phyloP scores from a whole-genome alignment of 768 basidiomycete species.

The Crucibulum laeve region DNA sequence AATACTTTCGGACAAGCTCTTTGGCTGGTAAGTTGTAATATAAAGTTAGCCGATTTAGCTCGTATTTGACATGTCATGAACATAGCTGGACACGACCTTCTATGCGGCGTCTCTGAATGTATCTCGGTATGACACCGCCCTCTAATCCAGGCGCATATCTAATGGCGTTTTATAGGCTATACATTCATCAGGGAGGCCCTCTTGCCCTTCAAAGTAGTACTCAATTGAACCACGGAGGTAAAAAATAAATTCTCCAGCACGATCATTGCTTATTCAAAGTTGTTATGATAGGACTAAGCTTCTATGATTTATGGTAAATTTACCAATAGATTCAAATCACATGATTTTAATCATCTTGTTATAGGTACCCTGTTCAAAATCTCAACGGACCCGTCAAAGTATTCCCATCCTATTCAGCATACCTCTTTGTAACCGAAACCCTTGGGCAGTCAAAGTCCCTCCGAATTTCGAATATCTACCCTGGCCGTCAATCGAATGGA shows the following conservation, averaged over 20 bases:
- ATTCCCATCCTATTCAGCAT: constrained; percentile 50
- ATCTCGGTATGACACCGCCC: constrained; percentile 28
- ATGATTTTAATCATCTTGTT: background rate
- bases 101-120: constrained; percentile 48
- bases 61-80: background rate
- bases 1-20: constrained; percentile 54
- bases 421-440: constrained; percentile 45
- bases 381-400: constrained; percentile 44
- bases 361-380: constrained; percentile 45
- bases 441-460: constrained; percentile 38
- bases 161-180: constrained; percentile 26
- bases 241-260: constrained; percentile 4
- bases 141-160: background rate
- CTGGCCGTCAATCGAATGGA: constrained; percentile 46
- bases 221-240: constrained; percentile 46
- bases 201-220: constrained; percentile 45
- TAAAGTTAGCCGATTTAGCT: background rate
- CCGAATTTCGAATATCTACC: constrained; percentile 45
- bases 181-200: constrained; percentile 53
- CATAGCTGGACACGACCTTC: constrained; percentile 38
- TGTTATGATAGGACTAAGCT: constrained; percentile 25
- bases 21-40: constrained; percentile 32
- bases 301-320: constrained; percentile 44
- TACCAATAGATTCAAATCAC: no score
- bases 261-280: background rate